phyloP scores from a whole-genome alignment of 768 basidiomycete genomes.

The Royoungia palumana region DNA sequence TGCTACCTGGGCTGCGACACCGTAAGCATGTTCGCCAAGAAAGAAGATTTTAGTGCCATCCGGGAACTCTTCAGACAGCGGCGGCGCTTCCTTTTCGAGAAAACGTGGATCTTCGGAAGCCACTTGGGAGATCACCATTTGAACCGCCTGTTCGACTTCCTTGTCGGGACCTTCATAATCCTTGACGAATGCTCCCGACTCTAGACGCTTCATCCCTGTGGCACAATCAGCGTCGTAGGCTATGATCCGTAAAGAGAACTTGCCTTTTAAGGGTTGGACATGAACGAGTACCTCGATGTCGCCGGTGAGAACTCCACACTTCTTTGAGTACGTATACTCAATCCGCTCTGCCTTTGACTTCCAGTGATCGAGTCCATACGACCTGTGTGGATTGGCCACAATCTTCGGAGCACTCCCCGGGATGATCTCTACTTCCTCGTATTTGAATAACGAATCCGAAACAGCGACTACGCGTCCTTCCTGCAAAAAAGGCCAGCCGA shows the following conservation, averaged over 20 bases:
- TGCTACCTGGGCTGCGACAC: slow-evolving; percentile 89
- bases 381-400: slow-evolving; percentile 69
- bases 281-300: slow-evolving; percentile 78
- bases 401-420: slow-evolving; percentile 52
- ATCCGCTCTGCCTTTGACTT: slow-evolving; percentile 77
- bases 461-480: slow-evolving; percentile 86
- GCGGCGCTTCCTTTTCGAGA: slow-evolving; percentile 76
- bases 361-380: slow-evolving; percentile 70
- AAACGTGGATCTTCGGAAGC: slow-evolving; percentile 86
- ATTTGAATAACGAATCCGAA: slow-evolving; percentile 84
- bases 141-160: slow-evolving; percentile 82
- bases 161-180: slow-evolving; percentile 85
- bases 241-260: slow-evolving; percentile 7
- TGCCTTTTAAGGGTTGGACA: slow-evolving; percentile 88
- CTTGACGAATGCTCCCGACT: slow-evolving; percentile 89
- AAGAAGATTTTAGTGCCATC: slow-evolving; percentile 91
- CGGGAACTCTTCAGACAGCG: slow-evolving; percentile 86
- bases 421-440: slow-evolving; percentile 64
- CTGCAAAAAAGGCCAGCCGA: slow-evolving; percentile 93
- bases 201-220: slow-evolving; percentile 83
- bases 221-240: neutral
- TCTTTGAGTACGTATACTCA: slow-evolving; percentile 84
- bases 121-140: slow-evolving; percentile 79
- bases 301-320: slow-evolving; percentile 82
- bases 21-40: slow-evolving; percentile 91